Evolutionary conservation across 2,329 filamentous ascomycete species (phyloP).

Genomic region (Bipolaris oryzae): DNA sequence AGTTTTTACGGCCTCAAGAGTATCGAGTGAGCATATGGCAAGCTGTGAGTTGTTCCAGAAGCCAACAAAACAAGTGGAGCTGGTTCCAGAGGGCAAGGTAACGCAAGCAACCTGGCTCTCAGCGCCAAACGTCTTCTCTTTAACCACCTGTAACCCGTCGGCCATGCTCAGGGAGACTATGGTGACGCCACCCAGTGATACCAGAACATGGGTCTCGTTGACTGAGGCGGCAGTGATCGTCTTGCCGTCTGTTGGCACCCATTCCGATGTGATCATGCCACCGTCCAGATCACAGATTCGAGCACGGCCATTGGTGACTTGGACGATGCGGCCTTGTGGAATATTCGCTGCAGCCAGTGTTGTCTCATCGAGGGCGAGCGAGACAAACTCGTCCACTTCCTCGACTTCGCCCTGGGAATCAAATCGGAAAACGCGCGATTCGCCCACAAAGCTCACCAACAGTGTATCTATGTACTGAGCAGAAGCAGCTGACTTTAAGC

Average conservation of each 20-base stretch:
- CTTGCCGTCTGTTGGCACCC: slow-evolving; percentile 58
- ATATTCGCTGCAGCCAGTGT: slow-evolving; percentile 76
- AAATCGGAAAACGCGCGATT: slow-evolving; percentile 84
- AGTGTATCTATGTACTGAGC: slow-evolving; percentile 69
- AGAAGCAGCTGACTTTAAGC: slow-evolving; percentile 61
- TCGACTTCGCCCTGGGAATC: slow-evolving; percentile 77
- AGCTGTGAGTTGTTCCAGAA: slow-evolving; percentile 87
- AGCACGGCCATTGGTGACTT: slow-evolving; percentile 72
- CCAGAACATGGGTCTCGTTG: slow-evolving; percentile 70
- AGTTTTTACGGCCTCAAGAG: slow-evolving; percentile 68
- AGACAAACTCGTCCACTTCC: slow-evolving; percentile 78
- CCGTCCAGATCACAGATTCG: slow-evolving; percentile 66
- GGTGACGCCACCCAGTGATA: slow-evolving; percentile 77
- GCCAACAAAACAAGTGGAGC: slow-evolving; percentile 75
- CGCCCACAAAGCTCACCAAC: slow-evolving; percentile 78
- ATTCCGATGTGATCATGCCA: slow-evolving; percentile 61
- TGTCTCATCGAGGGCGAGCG: slow-evolving; percentile 69
- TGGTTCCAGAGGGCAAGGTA: slow-evolving; percentile 69
- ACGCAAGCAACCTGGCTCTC: slow-evolving; percentile 86
- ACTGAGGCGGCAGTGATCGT: slow-evolving; percentile 79
- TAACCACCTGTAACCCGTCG: slow-evolving; percentile 62
- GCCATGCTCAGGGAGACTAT: slow-evolving; percentile 71
- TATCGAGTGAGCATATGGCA: slow-evolving; percentile 72
- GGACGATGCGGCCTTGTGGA: slow-evolving; percentile 68
- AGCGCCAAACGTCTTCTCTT: slow-evolving; percentile 65